Base-by-base conservation (phyloP, 495 filamentous ascomycete species). In the Penicillium bialowiezense region DNA sequence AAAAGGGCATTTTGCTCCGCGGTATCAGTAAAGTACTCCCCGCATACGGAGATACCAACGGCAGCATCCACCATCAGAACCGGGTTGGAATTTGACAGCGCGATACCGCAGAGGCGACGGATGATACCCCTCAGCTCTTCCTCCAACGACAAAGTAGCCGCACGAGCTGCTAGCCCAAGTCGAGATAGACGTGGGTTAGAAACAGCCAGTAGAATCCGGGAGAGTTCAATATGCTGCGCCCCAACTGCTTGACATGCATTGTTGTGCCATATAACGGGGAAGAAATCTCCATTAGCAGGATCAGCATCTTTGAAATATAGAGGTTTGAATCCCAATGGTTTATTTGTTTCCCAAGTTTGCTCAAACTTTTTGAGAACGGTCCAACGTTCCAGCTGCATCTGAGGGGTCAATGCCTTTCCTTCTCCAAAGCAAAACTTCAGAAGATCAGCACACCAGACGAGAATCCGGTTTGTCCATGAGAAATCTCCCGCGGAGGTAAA, bases 141-240 rank as follows among this genome's bases (percentile, higher is more conserved):
- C 32, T 50, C 50, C 19, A 53, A 37, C 13, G 43, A 26, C 6
- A 41, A 12, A 48, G 41, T 53, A 15, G 36, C 56, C 19, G 50
- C 34, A 23, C 54, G 37, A 15, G 63, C 55, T 0, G 49, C 46
- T 3, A 60, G 55, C 0, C 67, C 69, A 23, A 72, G 35, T 1
- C 60, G 49, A 2, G 64, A 64, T 2, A 66, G 42, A 3, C 50
- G 44, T 13, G 69, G 69, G 33, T 73, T 55, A 28, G 69, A 63
- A 17, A 67, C 60, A 0, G 55, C 54, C 10, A 73, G 59, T 5
- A 73, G 53, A 18, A 73, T 67, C 12, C 58, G 51, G 2, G 61
- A 56, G 20, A 73, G 51, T 31, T 69, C 60, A 15, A 65, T 56
- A 31, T 73, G 67, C 43, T 70, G 67, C n/a, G 60, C 52, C 7